Conservation (phyloP, 2,329 filamentous ascomycete genomes). For the Alternaria sp. region DNA sequence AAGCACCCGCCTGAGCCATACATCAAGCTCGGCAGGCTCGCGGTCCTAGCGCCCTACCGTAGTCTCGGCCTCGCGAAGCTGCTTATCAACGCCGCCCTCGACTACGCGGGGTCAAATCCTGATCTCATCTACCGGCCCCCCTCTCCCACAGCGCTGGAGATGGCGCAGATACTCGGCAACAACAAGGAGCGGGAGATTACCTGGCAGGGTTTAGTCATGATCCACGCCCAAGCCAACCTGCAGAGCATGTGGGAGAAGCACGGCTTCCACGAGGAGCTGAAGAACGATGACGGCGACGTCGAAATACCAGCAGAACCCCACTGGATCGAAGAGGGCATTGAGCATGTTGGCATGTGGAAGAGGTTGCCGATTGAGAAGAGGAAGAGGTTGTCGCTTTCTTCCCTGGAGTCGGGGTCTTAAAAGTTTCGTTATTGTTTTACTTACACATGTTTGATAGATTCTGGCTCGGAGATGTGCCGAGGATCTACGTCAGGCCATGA, state of each 20-base stretch:
- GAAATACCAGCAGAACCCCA: constrained; percentile 40
- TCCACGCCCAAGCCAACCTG: constrained; percentile 77
- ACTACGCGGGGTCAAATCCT: constrained; percentile 71
- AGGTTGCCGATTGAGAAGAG: constrained; percentile 34
- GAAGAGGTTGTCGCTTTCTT: constrained; percentile 20
- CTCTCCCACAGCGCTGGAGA: constrained; percentile 49
- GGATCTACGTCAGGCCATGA: neutral
- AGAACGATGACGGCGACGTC: constrained; percentile 61
- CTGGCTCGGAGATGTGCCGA: neutral
- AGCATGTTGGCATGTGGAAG: constrained; percentile 85
- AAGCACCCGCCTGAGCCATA: constrained; percentile 74
- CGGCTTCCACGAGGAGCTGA: constrained; percentile 76
- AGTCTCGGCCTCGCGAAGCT: constrained; percentile 68
- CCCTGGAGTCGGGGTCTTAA: constrained; percentile 5
- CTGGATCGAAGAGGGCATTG: constrained; percentile 85
- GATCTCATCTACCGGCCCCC: constrained; percentile 51
- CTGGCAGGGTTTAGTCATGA: constrained; percentile 78
- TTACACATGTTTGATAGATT: neutral
- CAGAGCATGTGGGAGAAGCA: constrained; percentile 70
- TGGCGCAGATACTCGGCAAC: constrained; percentile 54
- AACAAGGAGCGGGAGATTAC: constrained; percentile 49
- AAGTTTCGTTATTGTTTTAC: neutral
- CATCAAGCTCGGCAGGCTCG: constrained; percentile 80
- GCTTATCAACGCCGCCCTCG: constrained; percentile 70
- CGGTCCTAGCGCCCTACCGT: constrained; percentile 70